Conservation (phyloP, 2,329 filamentous ascomycete genomes). For the Alternaria ethzedia region DNA sequence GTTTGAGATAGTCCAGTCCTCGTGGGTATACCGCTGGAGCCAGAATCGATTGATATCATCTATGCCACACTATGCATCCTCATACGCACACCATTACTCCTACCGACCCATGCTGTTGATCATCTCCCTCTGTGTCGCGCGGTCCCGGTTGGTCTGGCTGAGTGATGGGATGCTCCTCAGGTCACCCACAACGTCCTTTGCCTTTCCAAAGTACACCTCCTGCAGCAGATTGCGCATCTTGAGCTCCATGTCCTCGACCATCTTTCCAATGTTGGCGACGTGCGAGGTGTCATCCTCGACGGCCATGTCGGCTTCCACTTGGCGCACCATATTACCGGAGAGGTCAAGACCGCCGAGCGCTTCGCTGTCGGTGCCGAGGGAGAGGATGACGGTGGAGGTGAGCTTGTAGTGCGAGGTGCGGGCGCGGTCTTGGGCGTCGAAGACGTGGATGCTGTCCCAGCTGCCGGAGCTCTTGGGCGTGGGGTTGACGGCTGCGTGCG, state of each 20-base stretch:
- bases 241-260: conserved; percentile 99
- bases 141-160: conserved; percentile 83
- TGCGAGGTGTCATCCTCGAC: conserved; percentile 91
- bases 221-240: conserved; percentile 98
- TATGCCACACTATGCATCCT: neutral
- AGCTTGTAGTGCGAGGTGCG: conserved; percentile 96
- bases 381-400: conserved; percentile 94
- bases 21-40: neutral
- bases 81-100: neutral
- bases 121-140: conserved; percentile 86
- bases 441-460: conserved; percentile 99
- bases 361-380: conserved; percentile 72
- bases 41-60: conserved; percentile 7
- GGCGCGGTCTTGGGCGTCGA: conserved; percentile 92
- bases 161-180: conserved; percentile 84
- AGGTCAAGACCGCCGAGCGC: conserved; percentile 86
- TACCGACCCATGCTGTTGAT: conserved; percentile 64
- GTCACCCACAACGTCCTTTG: conserved; percentile 97
- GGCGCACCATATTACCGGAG: conserved; percentile 96
- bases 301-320: conserved; percentile 89
- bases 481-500: conserved; percentile 66
- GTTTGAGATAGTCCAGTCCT: neutral
- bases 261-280: conserved; percentile 87
- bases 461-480: conserved; percentile 74
- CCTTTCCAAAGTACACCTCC: conserved; percentile 99